phyloP scores from a whole-genome alignment of 2,329 filamentous ascomycete species.

The Colletotrichum salicis region DNA sequence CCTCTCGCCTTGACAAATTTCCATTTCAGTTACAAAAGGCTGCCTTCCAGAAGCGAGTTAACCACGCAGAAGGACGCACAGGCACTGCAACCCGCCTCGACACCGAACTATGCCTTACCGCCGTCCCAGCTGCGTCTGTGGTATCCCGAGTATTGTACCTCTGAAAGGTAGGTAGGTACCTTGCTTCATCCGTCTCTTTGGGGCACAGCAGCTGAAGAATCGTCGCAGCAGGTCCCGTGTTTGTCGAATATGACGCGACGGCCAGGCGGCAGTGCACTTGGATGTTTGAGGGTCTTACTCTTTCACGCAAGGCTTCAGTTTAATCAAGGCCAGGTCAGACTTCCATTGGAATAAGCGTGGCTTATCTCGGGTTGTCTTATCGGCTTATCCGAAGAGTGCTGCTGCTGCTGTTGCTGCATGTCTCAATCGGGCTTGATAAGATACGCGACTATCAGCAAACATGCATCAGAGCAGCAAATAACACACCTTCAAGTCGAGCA shows the following conservation, averaged over 20 bases:
- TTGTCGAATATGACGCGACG: conserved; percentile 14
- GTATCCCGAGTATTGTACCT: not conserved
- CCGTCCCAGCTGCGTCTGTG: conserved; percentile 25
- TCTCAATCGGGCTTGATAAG: not conserved
- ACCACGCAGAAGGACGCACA: not conserved
- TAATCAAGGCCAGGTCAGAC: too few species aligned
- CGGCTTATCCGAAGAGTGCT: not conserved
- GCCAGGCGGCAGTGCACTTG: conserved; percentile 13
- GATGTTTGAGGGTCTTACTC: not conserved
- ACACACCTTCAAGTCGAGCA: too few species aligned
- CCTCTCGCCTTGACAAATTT: not conserved
- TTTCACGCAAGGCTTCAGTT: too few species aligned
- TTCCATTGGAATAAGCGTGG: not conserved
- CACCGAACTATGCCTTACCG: not conserved
- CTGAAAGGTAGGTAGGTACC: not conserved
- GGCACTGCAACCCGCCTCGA: not conserved
- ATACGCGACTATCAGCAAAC: not conserved
- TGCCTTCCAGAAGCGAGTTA: not conserved
- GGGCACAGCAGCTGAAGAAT: conserved; percentile 1
- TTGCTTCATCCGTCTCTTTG: not conserved
- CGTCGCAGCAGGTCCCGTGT: conserved; percentile 24
- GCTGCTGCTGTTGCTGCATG: not conserved
- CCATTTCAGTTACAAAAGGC: not conserved
- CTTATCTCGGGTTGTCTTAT: not conserved
- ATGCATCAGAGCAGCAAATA: not conserved